These are phyloP conservation scores for Poronia punctata DNA, from an alignment of 495 filamentous ascomycete species.

Conservation along the genomic window DNA sequence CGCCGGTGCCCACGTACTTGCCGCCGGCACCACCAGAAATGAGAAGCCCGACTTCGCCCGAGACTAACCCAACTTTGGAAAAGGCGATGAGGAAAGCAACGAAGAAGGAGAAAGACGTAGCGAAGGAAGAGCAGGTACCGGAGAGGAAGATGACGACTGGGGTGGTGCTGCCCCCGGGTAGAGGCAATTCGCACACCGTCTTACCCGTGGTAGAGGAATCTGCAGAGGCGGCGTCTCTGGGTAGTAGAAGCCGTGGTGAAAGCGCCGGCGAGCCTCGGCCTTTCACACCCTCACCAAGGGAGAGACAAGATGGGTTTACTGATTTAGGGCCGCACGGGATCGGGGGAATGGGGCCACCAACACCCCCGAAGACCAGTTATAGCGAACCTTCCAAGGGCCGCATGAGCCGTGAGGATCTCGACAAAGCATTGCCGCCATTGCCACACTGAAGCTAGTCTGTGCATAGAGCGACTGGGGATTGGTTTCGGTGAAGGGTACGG, in stretches of 20 bases:
- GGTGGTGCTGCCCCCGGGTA: conserved; percentile 34
- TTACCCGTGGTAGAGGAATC: conserved; percentile 93
- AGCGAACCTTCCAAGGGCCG: conserved; percentile 29
- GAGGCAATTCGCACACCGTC: conserved; percentile 50
- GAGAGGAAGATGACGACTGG: conserved; percentile 42
- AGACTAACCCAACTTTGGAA: conserved; percentile 27
- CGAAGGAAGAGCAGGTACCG: conserved; percentile 44
- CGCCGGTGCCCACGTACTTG: conserved; percentile 37
- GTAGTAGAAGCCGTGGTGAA: conserved; percentile 38
- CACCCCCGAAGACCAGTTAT: conserved; percentile 36
- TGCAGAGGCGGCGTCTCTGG: conserved; percentile 69
- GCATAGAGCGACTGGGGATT: background rate
- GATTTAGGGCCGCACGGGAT: conserved; percentile 33
- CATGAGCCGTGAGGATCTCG: conserved; percentile 37
- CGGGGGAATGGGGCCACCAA: conserved; percentile 30
- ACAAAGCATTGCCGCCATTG: conserved; percentile 51
- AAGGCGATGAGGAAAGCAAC: conserved; percentile 28
- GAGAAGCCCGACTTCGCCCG: conserved; percentile 40
- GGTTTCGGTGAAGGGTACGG: background rate
- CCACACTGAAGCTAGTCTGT: conserved; percentile 29
- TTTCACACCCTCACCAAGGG: conserved; percentile 35
- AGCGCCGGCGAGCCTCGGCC: conserved; percentile 40
- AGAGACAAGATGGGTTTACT: conserved; percentile 37
- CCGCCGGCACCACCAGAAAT: conserved; percentile 36
- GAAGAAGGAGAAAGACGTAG: conserved; percentile 27